phyloP scores from a whole-genome alignment of 305 asterid species.

The Fraxinus paxiana region DNA sequence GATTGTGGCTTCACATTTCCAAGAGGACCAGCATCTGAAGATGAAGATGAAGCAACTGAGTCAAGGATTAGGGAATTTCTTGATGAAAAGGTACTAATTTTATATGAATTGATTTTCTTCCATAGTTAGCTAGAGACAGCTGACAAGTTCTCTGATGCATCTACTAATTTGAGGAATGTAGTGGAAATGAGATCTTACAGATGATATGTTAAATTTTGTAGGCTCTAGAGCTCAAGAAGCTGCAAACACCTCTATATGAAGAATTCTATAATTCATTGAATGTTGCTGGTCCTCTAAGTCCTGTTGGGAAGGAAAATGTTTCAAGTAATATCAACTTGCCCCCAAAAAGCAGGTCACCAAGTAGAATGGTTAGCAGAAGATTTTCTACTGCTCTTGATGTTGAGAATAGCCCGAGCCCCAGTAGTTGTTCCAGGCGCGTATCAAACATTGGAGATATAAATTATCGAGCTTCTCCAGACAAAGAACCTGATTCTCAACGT shows the following conservation, averaged over 20 bases:
- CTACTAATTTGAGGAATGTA: neutral
- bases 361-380: slow-evolving; percentile 55
- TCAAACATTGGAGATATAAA: slow-evolving; percentile 64
- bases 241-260: slow-evolving; percentile 84
- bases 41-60: slow-evolving; percentile 84
- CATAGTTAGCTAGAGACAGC: neutral
- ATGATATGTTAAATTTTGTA: slow-evolving; percentile 22
- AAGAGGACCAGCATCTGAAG: slow-evolving; percentile 56
- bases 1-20: slow-evolving; percentile 66
- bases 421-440: slow-evolving; percentile 53
- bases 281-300: slow-evolving; percentile 54
- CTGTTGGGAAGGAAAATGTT: slow-evolving; percentile 69
- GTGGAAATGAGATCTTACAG: slow-evolving; percentile 12
- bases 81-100: slow-evolving; percentile 69
- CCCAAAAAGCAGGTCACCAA: slow-evolving; percentile 89
- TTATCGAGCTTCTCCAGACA: slow-evolving; percentile 52
- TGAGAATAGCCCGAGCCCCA: slow-evolving; percentile 58
- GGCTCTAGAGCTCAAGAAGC: slow-evolving; percentile 88
- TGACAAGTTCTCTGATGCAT: neutral
- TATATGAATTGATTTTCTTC: neutral
- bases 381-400: slow-evolving; percentile 69
- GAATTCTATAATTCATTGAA: slow-evolving; percentile 77
- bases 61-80: slow-evolving; percentile 84
- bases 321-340: slow-evolving; percentile 68
- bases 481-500: slow-evolving; percentile 50